Evolutionary conservation across 2,329 filamentous ascomycete species (phyloP).

Genomic region (Thielaviopsis punctulata): DNA sequence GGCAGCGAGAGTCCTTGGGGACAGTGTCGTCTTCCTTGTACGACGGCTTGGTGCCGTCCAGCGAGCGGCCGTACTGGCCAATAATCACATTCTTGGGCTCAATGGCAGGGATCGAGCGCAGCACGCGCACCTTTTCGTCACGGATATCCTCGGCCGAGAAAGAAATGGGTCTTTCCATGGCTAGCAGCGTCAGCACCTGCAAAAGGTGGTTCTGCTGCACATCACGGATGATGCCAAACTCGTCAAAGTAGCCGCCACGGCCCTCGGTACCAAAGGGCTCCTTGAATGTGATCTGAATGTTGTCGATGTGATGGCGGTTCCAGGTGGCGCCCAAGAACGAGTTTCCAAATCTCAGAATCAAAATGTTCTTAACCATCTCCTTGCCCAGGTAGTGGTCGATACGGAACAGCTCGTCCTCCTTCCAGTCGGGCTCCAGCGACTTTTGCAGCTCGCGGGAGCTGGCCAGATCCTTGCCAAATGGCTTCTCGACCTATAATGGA

Average conservation of each 20-base stretch:
- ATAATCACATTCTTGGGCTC: slow-evolving; percentile 99
- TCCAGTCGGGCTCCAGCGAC: slow-evolving; percentile 93
- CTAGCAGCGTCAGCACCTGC: slow-evolving; percentile 85
- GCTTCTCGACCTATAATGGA: slow-evolving; percentile 71
- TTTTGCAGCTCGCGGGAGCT: slow-evolving; percentile 91
- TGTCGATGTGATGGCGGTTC: slow-evolving; percentile 99
- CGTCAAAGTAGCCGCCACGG: slow-evolving; percentile 95
- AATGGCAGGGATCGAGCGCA: slow-evolving; percentile 82
- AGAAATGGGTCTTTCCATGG: slow-evolving; percentile 96
- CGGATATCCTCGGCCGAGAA: slow-evolving; percentile 97
- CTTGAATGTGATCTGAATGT: slow-evolving; percentile 98
- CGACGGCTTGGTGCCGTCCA: slow-evolving; percentile 88
- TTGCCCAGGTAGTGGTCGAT: slow-evolving; percentile 99
- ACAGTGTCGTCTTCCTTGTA: slow-evolving; percentile 99
- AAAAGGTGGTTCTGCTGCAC: slow-evolving; percentile 99
- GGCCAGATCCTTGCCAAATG: slow-evolving; percentile 89
- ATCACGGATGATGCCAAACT: slow-evolving; percentile 98
- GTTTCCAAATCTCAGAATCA: slow-evolving; percentile 95
- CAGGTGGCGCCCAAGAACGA: slow-evolving; percentile 97
- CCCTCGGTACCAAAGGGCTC: slow-evolving; percentile 98
- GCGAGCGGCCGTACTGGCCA: slow-evolving; percentile 89
- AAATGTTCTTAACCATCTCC: slow-evolving; percentile 99
- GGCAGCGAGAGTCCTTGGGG: slow-evolving; percentile 90
- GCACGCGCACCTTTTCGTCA: slow-evolving; percentile 94
- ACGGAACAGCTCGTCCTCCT: slow-evolving; percentile 95